Evolutionary conservation across 2,329 filamentous ascomycete species (phyloP), one percentile per base, ranked within the genome.

Genomic region (Graphilbum ipis-grandicollis): DNA sequence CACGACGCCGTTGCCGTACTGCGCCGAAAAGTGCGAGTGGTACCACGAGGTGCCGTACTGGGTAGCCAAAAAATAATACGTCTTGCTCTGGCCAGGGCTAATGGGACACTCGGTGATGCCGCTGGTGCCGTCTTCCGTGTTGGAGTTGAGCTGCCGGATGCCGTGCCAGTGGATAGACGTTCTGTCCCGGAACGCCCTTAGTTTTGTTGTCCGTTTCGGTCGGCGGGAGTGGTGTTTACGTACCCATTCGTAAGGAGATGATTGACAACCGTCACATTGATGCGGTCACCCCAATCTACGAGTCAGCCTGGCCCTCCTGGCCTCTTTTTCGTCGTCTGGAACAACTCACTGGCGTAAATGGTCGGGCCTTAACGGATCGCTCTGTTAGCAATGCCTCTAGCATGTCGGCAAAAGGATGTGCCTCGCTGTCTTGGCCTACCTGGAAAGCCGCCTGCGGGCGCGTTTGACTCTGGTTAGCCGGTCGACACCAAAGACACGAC

Each of bases 181-280:
- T 12, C 66, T 66, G 35, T 74, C n/a, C n/a, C n/a, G n/a, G n/a
- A n/a, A n/a, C n/a, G n/a, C n/a, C n/a, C n/a, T n/a, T n/a, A n/a
- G n/a, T n/a, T n/a, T 8, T 33, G 14, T 13, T 17, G 9, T 22
- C 14, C 29, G 14, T 31, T 3, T 7, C 9, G 3, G n/a, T 13
- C 13, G 17, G 14, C 18, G 34, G n/a, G 30, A 3, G 34, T 9
- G 31, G 9, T 18, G 18, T 8, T 28, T n/a, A 22, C 50, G 31
- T 39, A 56, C 52, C 53, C 56, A 41, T 59, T 60, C 14, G 48
- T 54, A 10, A 59, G 59, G 2, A 81, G 63, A 13, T 68, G 62
- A 51, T 84, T 84, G 53, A 69, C 62, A 38, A 81, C 66, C 18
- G 71, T 71, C 34, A 81, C 66, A 31, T 76, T 53, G 25, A 67